Base-by-base conservation (phyloP, 2,329 filamentous ascomycete genomes). In the Ophiosphaerella herpotricha region DNA sequence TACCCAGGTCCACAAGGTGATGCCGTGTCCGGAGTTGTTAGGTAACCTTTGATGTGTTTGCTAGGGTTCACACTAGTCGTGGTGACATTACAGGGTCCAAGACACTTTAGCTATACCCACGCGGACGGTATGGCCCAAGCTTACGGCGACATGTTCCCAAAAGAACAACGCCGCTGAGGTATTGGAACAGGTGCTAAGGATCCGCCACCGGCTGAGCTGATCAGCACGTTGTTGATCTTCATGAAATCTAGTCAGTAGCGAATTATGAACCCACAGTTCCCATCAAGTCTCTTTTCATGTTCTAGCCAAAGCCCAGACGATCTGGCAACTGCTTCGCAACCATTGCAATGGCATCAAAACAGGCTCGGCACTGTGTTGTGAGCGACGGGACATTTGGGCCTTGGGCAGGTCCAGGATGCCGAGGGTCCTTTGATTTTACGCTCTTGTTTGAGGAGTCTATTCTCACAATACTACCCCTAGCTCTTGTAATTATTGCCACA, bases 391-490 rank as follows among this genome's bases (percentile, higher is more conserved):
- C 58, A 12, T 67, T 72, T 35, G 68, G 69, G 37, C 69, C 69
- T 5, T 69, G 60, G 32, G 68, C 65, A 43, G 68, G 65, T 18
- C 43, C 44, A 23, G 4, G 53, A 16, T 71, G 68, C 56, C 66
- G 72, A 44, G 69, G 68, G 41, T 66, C 64, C 4, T 75, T 75
- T 41, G 72, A 74, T 38, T 74, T 75, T 38, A 73, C 72, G 13
- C 52, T 74, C 24, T 58, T 70, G 11, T 75, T 75, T 47, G 68
- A 73, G 38, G 64, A 73, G 23, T 41, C 64, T 8, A 56, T 74
- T 32, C 60, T 75, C 23, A 68, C 66, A 1, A 64, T 74, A 34
- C 31, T 60, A 14, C 70, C 70, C 18, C 48, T 69, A 8, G 58
- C 58, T 9, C 34, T 74, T 24, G 43, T 74, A n/a, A 47, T 73